These are phyloP conservation scores for Macrophomina pseudophaseolina DNA, from an alignment of 2,329 filamentous ascomycete genomes.

Conservation along the genomic window DNA sequence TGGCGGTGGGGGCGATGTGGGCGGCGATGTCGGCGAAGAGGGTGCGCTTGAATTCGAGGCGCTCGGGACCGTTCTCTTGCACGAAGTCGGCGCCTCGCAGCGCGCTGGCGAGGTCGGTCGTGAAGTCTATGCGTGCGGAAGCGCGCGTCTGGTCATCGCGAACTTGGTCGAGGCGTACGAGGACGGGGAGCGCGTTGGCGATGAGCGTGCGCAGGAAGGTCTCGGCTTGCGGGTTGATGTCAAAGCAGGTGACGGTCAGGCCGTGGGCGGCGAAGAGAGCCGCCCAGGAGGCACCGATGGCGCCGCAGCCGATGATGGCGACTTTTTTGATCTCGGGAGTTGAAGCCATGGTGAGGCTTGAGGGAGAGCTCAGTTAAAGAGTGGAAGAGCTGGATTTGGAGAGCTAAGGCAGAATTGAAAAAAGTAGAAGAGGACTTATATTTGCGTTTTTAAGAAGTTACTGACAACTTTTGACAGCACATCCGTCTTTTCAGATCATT, in stretches of 20 bases:
- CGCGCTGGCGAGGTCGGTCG: constrained; percentile 31
- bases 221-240: constrained; percentile 46
- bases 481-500: neutral
- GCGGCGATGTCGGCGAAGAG: constrained; percentile 45
- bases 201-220: constrained; percentile 29
- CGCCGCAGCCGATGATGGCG: constrained; percentile 45
- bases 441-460: no score
- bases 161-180: constrained; percentile 28
- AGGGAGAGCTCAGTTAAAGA: neutral
- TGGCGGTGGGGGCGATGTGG: constrained; percentile 37
- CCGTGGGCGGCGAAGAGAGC: constrained; percentile 47
- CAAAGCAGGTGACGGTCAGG: constrained; percentile 48
- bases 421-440: no score
- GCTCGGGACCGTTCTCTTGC: constrained; percentile 47
- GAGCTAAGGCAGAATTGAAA: no score
- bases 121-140: constrained; percentile 29
- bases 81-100: constrained; percentile 27
- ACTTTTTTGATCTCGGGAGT: constrained; percentile 32
- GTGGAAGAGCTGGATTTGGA: neutral
- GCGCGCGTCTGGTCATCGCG: constrained; percentile 7
- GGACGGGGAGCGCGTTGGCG: constrained; percentile 28
- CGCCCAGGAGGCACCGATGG: constrained; percentile 51
- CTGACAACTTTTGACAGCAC: neutral
- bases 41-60: constrained; percentile 46
- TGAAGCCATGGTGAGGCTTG: neutral